A percentile compares a stretch with the other conserved stretches of the same genome.
These are phyloP conservation scores for Colletotrichum viniferum DNA, from an alignment of 2,329 filamentous ascomycete genomes.

Conservation along the genomic window DNA sequence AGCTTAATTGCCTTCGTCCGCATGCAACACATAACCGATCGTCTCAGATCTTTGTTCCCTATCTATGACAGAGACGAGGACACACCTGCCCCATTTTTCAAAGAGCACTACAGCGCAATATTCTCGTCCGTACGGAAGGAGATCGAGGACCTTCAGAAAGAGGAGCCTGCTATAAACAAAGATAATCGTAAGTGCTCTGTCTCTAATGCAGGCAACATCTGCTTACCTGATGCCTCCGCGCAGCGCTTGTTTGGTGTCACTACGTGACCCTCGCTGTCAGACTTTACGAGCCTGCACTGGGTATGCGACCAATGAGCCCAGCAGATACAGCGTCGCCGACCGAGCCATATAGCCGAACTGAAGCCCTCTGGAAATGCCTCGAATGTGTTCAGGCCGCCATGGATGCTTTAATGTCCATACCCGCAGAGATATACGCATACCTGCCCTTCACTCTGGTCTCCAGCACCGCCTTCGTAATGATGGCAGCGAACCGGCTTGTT, in stretches of 20 bases:
- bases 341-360: conserved; percentile 31
- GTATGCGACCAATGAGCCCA: conserved; percentile 26
- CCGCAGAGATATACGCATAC: conserved; percentile 27
- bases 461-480: conserved; percentile 36
- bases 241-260: conserved; percentile 38
- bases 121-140: conserved; percentile 36
- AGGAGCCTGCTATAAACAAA: background rate
- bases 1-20: conserved; percentile 34
- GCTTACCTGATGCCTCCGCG: background rate
- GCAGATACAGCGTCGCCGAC: conserved; percentile 16
- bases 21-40: conserved; percentile 37
- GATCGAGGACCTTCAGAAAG: conserved; percentile 28
- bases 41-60: conserved; percentile 30
- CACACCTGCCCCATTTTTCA: conserved; percentile 16
- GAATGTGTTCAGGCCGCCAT: conserved; percentile 31
- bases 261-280: conserved; percentile 36
- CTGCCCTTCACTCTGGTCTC: conserved; percentile 33
- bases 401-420: conserved; percentile 27
- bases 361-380: conserved; percentile 42
- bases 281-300: conserved; percentile 42
- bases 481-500: conserved; percentile 39
- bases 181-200: background rate
- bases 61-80: conserved; percentile 21
- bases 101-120: conserved; percentile 35
- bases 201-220: accelerated